phyloP scores from a whole-genome alignment of 208 protist species.

The Crithidia mellificae region DNA sequence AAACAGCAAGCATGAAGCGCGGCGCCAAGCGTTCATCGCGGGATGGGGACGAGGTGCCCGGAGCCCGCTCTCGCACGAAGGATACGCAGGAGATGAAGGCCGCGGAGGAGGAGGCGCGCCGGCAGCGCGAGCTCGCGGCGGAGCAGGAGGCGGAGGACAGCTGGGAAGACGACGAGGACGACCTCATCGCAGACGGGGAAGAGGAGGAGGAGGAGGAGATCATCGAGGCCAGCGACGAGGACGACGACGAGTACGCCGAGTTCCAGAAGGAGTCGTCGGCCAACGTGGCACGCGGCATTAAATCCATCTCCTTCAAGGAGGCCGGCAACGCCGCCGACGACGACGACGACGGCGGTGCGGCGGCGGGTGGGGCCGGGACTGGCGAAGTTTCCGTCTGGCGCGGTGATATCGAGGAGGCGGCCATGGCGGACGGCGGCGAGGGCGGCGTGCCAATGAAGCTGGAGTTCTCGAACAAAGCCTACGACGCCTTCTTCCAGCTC shows the following conservation, averaged over 20 bases:
- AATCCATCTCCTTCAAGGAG: conserved; percentile 60
- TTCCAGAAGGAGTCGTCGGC: conserved; percentile 66
- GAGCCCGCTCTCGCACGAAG: conserved; percentile 36
- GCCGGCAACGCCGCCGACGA: conserved; percentile 13
- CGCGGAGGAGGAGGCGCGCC: conserved; percentile 43
- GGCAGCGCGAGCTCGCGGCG: conserved; percentile 22
- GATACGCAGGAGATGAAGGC: conserved; percentile 43
- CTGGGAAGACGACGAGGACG: conserved; percentile 40
- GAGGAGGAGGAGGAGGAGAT: conserved; percentile 59
- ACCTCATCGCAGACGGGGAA: conserved; percentile 36
- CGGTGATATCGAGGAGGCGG: conserved; percentile 33
- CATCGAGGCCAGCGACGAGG: conserved; percentile 57
- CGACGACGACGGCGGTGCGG: conserved; percentile 29
- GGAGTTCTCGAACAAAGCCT: conserved; percentile 86
- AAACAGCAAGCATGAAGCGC: conserved; percentile 21
- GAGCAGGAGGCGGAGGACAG: conserved; percentile 35
- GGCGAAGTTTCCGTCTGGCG: conserved; percentile 42
- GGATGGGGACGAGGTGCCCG: conserved; percentile 38
- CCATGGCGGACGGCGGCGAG: conserved; percentile 25
- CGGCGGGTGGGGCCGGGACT: not conserved
- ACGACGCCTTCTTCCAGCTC: conserved; percentile 91
- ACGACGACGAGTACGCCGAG: conserved; percentile 80
- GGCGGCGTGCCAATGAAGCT: conserved; percentile 38
- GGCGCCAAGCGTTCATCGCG: conserved; percentile 48
- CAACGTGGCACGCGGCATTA: conserved; percentile 39